phyloP scores from a whole-genome alignment of 495 filamentous ascomycete genomes.

The Apodospora peruviana region DNA sequence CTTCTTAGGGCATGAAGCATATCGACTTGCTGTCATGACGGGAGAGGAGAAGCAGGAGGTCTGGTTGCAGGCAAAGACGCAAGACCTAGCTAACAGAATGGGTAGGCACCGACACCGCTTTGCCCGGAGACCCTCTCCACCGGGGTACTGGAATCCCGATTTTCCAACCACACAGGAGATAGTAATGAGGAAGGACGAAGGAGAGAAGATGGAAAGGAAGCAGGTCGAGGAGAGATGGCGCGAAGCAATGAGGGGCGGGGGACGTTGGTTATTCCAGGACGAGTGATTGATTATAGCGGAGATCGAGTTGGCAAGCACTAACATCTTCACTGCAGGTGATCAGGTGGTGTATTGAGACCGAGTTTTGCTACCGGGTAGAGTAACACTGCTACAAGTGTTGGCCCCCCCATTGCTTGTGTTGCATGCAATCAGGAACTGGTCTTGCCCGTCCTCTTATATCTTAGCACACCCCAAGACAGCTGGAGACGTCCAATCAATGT shows the following conservation, averaged over 20 bases:
- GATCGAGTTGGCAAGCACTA: too few relatives aligned
- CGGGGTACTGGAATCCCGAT: constrained; percentile 84
- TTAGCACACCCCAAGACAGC: too few relatives aligned
- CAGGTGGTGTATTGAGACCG: too few relatives aligned
- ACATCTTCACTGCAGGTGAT: neutral
- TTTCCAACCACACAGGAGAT: constrained; percentile 83
- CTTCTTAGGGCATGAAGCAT: constrained; percentile 58
- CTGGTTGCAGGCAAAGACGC: constrained; percentile 62
- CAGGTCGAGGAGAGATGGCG: constrained; percentile 68
- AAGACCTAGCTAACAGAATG: constrained; percentile 60
- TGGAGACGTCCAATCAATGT: too few relatives aligned
- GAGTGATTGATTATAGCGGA: constrained; percentile 49
- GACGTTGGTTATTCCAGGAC: constrained; percentile 75
- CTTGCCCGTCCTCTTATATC: too few relatives aligned
- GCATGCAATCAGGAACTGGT: too few relatives aligned
- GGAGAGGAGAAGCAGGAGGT: constrained; percentile 47
- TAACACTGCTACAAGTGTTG: too few relatives aligned
- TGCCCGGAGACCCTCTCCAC: constrained; percentile 63
- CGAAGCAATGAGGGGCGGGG: constrained; percentile 73
- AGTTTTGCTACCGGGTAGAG: too few relatives aligned
- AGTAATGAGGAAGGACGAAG: constrained; percentile 55
- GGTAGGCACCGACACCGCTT: constrained; percentile 75
- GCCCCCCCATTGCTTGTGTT: too few relatives aligned
- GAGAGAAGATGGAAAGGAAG: constrained; percentile 49
- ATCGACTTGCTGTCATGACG: constrained; percentile 41